Evolutionary conservation across 2,329 filamentous ascomycete genomes (phyloP).

Genomic region (Hymenoscyphus linearis): DNA sequence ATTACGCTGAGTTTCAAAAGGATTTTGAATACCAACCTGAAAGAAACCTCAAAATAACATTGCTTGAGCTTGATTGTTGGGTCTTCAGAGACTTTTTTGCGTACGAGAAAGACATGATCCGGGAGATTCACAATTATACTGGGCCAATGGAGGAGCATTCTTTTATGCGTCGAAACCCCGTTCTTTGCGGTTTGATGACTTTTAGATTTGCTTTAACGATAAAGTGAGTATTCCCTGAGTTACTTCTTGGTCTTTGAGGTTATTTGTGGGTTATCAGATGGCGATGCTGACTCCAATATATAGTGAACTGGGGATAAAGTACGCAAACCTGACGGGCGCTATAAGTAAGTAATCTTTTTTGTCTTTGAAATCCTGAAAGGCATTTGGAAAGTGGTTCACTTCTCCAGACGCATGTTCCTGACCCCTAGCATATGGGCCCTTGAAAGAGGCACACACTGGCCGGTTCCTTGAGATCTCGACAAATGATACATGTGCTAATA

Average conservation of each 20-base stretch:
- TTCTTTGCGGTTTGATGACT: conserved; percentile 16
- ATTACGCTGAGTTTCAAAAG: conserved; percentile 9
- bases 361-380: background rate
- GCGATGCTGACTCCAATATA: too few relatives aligned
- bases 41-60: conserved; percentile 1
- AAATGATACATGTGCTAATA: background rate
- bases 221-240: conserved; percentile 1
- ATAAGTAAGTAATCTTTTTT: conserved; percentile 1
- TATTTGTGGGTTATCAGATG: too few relatives aligned
- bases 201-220: conserved; percentile 14
- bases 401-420: background rate
- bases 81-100: conserved; percentile 11
- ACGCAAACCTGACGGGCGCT: conserved; percentile 9
- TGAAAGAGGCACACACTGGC: too few relatives aligned
- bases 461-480: background rate
- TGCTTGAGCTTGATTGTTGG: conserved; percentile 16
- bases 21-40: background rate
- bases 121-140: background rate
- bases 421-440: too few relatives aligned
- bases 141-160: conserved; percentile 1
- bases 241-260: too few relatives aligned
- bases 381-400: background rate
- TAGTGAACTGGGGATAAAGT: conserved; percentile 7
- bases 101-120: background rate
- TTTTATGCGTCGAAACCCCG: conserved; percentile 15